Evolutionary conservation across 495 filamentous ascomycete species (phyloP).

Genomic region (Penicillium antarcticum): DNA sequence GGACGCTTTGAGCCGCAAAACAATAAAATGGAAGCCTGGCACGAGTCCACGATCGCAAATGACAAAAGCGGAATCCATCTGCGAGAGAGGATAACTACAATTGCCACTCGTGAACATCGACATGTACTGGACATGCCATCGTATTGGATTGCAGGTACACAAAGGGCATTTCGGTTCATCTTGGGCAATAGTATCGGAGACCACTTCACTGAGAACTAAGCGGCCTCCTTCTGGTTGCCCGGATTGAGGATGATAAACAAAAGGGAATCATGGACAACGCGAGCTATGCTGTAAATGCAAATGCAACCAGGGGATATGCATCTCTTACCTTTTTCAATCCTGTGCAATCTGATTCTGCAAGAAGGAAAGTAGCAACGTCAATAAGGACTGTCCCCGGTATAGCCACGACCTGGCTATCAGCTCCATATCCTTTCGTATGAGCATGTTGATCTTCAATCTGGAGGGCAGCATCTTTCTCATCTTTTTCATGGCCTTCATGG

Average conservation of each 20-base stretch:
- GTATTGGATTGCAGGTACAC: conserved; percentile 7
- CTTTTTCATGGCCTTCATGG: conserved; percentile 32
- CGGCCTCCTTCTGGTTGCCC: conserved; percentile 91
- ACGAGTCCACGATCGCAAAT: conserved; percentile 28
- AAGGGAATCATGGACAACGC: conserved; percentile 4
- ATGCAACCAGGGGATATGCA: conserved; percentile 3
- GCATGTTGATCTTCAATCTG: conserved; percentile 38
- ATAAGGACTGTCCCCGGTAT: conserved; percentile 67
- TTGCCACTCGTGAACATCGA: conserved; percentile 10
- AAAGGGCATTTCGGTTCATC: conserved; percentile 40
- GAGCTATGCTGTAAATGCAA: not conserved
- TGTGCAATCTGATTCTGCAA: conserved; percentile 61
- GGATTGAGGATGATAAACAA: not conserved
- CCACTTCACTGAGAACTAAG: conserved; percentile 52
- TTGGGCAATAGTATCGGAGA: conserved; percentile 94
- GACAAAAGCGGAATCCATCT: conserved; percentile 51
- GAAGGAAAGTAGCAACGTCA: conserved; percentile 71
- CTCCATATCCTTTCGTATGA: conserved; percentile 68
- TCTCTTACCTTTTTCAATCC: conserved; percentile 59
- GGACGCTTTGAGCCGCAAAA: conserved; percentile 15
- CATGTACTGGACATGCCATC: conserved; percentile 9
- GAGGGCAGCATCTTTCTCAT: conserved; percentile 24
- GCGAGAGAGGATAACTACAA: conserved; percentile 34
- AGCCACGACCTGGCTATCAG: conserved; percentile 64
- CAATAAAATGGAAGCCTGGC: conserved; percentile 8